A percentile compares a stretch with the other conserved stretches of the same genome.
phyloP scores from a whole-genome alignment of 805 yeast species.

The Torulaspora franciscae region DNA sequence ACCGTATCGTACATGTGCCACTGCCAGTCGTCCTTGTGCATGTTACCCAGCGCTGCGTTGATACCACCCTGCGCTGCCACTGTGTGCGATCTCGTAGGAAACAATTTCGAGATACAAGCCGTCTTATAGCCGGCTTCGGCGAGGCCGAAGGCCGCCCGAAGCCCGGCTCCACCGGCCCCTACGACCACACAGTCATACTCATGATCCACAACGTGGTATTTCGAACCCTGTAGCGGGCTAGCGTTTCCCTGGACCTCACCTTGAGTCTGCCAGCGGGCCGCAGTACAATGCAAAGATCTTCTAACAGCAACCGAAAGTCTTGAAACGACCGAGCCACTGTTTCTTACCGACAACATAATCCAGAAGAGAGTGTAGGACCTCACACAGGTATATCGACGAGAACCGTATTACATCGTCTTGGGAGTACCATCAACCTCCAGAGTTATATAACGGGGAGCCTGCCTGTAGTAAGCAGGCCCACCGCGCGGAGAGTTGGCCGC shows the following conservation, averaged over 20 bases:
- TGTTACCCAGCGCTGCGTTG: constrained; percentile 97
- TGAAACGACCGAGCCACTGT: constrained; percentile 3
- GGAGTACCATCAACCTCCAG: no score
- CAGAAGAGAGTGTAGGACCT: no score
- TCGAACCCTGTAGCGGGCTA: constrained; percentile 31
- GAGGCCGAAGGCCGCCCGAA: constrained; percentile 96
- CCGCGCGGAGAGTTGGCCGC: neutral
- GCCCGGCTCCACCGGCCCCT: constrained; percentile 99
- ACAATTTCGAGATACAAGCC: constrained; percentile 93
- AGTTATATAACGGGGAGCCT: neutral
- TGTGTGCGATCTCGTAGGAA: constrained; percentile 98
- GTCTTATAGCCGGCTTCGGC: constrained; percentile 97
- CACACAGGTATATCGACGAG: no score
- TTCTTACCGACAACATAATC: constrained; percentile 15
- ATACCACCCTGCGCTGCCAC: constrained; percentile 99
- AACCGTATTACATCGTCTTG: no score
- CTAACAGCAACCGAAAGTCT: neutral
- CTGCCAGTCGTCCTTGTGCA: constrained; percentile 98
- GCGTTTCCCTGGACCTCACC: constrained; percentile 47
- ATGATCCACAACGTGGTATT: constrained; percentile 91
- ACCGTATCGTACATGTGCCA: constrained; percentile 99
- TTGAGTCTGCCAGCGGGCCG: constrained; percentile 21
- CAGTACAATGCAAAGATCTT: neutral
- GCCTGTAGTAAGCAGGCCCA: neutral
- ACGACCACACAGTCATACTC: constrained; percentile 97